phyloP scores from a whole-genome alignment of 1,284 basidiomycete species.

The Cryptococcus sp. region DNA sequence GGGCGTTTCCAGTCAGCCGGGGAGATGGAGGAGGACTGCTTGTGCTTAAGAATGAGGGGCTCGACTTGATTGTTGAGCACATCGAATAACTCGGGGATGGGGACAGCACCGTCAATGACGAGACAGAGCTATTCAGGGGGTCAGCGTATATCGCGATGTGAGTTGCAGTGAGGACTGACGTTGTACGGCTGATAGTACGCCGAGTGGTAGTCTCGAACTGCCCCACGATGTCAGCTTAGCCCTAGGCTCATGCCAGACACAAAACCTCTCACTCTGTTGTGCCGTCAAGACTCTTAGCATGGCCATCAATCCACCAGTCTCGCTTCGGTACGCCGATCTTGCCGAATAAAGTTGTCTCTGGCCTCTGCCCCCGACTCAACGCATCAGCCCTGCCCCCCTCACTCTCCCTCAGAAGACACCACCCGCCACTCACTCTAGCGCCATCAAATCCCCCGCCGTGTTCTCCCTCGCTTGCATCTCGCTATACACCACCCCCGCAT shows the following conservation, averaged over 20 bases:
- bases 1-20: conserved; percentile 86
- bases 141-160: conserved; percentile 52
- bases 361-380: conserved; percentile 53
- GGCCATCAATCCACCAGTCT: conserved; percentile 95
- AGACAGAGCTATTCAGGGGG: conserved; percentile 52
- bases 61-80: conserved; percentile 79
- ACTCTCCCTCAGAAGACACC: neutral
- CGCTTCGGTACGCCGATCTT: conserved; percentile 86
- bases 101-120: conserved; percentile 55
- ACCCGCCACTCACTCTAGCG: conserved; percentile 59
- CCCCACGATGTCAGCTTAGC: conserved; percentile 3
- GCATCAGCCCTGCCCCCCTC: conserved; percentile 12
- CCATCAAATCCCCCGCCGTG: conserved; percentile 84
- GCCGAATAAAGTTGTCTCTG: conserved; percentile 77
- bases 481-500: conserved; percentile 94
- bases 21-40: conserved; percentile 27
- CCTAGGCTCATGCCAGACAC: conserved; percentile 4
- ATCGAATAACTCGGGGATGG: conserved; percentile 55
- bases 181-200: conserved; percentile 96
- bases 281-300: conserved; percentile 80
- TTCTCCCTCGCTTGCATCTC: conserved; percentile 99
- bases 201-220: conserved; percentile 85
- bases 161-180: conserved; percentile 54
- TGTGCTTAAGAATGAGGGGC: conserved; percentile 61
- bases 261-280: conserved; percentile 69